Percentiles rank a stretch among this genome's conserved stretches.
phyloP scores from a whole-genome alignment of 768 basidiomycete species.

The Agaricus subrufescens region DNA sequence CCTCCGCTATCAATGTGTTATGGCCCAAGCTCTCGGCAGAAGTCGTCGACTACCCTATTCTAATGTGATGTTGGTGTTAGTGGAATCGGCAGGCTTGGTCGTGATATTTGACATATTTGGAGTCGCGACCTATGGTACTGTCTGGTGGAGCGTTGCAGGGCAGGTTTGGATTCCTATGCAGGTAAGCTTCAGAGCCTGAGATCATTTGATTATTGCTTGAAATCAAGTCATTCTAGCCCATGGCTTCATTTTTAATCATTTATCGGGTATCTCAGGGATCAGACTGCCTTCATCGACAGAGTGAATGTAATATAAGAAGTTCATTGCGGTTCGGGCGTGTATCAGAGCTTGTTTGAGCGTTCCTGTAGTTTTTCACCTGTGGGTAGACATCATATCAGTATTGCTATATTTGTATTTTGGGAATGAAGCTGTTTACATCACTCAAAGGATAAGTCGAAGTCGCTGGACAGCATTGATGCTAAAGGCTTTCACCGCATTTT shows the following conservation, averaged over 20 bases:
- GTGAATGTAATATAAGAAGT: neutral
- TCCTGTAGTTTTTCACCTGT: no score
- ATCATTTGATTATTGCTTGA: neutral
- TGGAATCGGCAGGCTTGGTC: neutral
- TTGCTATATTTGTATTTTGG: no score
- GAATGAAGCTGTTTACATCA: no score
- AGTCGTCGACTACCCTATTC: neutral
- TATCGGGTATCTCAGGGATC: neutral
- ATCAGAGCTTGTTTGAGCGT: no score
- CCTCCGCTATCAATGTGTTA: conserved; percentile 5
- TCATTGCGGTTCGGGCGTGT: no score
- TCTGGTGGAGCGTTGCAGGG: neutral
- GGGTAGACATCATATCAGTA: no score
- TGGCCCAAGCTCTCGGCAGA: neutral
- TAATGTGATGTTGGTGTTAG: neutral
- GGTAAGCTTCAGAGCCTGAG: neutral
- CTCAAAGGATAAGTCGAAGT: no score
- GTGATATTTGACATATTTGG: neutral
- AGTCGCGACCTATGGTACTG: neutral
- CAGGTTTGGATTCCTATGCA: neutral
- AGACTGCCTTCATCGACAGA: neutral
- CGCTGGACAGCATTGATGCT: no score
- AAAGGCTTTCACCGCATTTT: no score
- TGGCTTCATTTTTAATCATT: conserved; percentile 1
- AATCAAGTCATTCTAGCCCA: neutral